Evolutionary conservation across 345 rosid species (phyloP).

Genomic region (Eucalyptus leucophloia): DNA sequence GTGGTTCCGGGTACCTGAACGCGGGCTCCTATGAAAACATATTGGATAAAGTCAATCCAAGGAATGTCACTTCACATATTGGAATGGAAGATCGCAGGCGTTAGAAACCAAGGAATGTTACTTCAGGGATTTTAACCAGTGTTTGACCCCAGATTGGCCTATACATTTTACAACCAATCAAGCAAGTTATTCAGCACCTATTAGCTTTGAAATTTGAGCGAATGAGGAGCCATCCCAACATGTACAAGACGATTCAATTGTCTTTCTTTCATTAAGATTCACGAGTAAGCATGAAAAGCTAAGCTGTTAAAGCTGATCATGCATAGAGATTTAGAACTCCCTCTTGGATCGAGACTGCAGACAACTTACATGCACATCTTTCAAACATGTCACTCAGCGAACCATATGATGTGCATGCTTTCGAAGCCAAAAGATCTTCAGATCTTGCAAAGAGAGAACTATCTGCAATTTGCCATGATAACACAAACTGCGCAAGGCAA

Average conservation of each 20-base stretch:
- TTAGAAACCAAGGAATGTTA: background rate
- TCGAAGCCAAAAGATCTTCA: background rate
- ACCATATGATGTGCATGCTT: background rate
- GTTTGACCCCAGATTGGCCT: too few species aligned
- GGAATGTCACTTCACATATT: background rate
- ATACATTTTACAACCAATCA: background rate
- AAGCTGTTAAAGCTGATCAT: background rate
- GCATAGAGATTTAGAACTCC: background rate
- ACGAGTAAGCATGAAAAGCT: background rate
- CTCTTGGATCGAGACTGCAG: background rate
- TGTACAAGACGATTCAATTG: background rate
- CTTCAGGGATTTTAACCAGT: background rate
- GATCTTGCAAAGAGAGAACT: background rate
- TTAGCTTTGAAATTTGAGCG: background rate
- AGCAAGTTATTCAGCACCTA: background rate
- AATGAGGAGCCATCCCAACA: background rate
- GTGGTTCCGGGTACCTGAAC: background rate
- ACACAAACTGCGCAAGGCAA: background rate
- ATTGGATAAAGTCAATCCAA: background rate
- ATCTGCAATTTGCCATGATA: background rate
- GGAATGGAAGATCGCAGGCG: background rate
- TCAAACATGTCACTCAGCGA: background rate
- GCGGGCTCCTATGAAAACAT: background rate
- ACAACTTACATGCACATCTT: background rate
- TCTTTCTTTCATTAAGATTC: background rate